These are phyloP conservation scores for Monosporascus sp. DNA, from an alignment of 2,329 filamentous ascomycete species.

Conservation along the genomic window DNA sequence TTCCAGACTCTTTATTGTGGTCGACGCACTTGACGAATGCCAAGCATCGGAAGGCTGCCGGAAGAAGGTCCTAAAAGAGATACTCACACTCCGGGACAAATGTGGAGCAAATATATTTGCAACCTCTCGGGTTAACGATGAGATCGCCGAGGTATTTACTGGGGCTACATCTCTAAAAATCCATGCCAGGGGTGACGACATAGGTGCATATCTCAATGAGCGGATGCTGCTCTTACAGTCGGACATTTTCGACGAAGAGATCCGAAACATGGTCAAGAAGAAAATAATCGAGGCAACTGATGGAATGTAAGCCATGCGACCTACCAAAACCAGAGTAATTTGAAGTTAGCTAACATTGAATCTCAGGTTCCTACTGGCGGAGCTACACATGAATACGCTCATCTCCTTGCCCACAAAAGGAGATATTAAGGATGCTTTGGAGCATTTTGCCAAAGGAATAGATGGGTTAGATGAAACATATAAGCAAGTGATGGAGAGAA, in stretches of 20 bases:
- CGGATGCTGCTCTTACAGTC: slow-evolving; percentile 11
- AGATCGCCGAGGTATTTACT: slow-evolving; percentile 9
- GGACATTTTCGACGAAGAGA: slow-evolving; percentile 8
- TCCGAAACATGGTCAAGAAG: slow-evolving; percentile 13
- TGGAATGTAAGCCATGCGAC: slow-evolving; percentile 24
- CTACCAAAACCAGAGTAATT: slow-evolving; percentile 5
- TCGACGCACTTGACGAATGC: slow-evolving; percentile 16
- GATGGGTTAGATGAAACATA: slow-evolving; percentile 33
- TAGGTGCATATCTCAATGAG: slow-evolving; percentile 20
- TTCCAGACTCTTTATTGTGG: slow-evolving; percentile 13
- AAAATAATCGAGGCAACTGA: slow-evolving; percentile 14
- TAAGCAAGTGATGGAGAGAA: slow-evolving; percentile 32
- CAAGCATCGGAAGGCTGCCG: slow-evolving; percentile 3
- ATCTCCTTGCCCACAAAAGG: slow-evolving; percentile 22
- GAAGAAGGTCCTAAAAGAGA: slow-evolving; percentile 2
- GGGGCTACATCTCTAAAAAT: slow-evolving; percentile 18
- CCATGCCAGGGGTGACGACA: slow-evolving; percentile 23
- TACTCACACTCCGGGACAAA: slow-evolving; percentile 6
- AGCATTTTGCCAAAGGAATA: slow-evolving; percentile 22
- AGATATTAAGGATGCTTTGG: slow-evolving; percentile 24
- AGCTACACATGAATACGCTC: slow-evolving; percentile 28
- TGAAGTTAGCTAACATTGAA: background rate
- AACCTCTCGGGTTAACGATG: slow-evolving; percentile 10
- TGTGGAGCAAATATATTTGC: slow-evolving; percentile 9
- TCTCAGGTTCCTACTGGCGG: slow-evolving; percentile 31